Percentiles rank a stretch among this genome's conserved stretches.
These are phyloP conservation scores for Colletotrichum noveboracense DNA, from an alignment of 2,329 filamentous ascomycete genomes.

Conservation along the genomic window DNA sequence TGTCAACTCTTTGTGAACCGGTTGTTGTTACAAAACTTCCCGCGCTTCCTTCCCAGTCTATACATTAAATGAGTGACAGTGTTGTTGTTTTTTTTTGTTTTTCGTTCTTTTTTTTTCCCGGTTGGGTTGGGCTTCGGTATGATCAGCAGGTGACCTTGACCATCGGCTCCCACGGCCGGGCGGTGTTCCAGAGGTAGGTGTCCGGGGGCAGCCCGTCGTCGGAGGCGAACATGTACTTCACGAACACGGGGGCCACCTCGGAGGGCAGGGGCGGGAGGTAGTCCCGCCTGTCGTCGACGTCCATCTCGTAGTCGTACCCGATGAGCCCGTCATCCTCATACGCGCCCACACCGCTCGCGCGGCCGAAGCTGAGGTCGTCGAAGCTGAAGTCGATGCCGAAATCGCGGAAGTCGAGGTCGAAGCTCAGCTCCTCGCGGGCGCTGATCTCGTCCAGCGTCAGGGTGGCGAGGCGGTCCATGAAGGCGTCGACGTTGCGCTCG, in stretches of 20 bases:
- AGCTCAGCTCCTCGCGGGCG: neutral
- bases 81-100: neutral
- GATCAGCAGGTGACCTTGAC: constrained; percentile 40
- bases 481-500: constrained; percentile 36
- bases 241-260: constrained; percentile 35
- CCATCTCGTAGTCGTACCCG: constrained; percentile 9
- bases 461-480: constrained; percentile 23
- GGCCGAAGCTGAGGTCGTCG: neutral
- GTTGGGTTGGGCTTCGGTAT: neutral
- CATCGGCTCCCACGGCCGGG: constrained; percentile 47
- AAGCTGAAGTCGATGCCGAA: constrained; percentile 17
- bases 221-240: constrained; percentile 34
- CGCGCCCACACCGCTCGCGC: neutral
- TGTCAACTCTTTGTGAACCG: neutral
- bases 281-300: neutral
- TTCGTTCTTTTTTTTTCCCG: neutral
- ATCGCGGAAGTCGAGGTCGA: neutral
- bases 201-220: constrained; percentile 35
- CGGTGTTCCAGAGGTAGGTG: constrained; percentile 46
- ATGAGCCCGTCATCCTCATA: neutral
- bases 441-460: neutral
- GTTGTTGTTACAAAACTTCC: neutral
- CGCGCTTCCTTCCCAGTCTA: neutral
- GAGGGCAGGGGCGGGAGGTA: constrained; percentile 9
- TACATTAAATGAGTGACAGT: neutral